A percentile compares a stretch with the other conserved stretches of the same genome.
These are phyloP conservation scores for Aspergillus mulundensis DNA, from an alignment of 495 filamentous ascomycete genomes.

Conservation along the genomic window DNA sequence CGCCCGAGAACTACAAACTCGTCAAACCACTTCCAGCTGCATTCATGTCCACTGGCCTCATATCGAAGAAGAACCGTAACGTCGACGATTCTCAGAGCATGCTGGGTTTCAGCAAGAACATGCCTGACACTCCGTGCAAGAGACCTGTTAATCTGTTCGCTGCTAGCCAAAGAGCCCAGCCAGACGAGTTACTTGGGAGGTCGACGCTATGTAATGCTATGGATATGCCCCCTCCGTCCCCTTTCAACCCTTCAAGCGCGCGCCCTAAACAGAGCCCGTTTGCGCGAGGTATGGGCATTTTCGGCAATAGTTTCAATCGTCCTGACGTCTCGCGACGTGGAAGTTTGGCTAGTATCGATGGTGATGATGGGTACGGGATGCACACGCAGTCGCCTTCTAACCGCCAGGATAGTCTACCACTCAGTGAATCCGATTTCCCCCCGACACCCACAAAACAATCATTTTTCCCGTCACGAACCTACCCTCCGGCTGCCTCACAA, in stretches of 20 bases:
- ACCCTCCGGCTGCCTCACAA: slow-evolving; percentile 39
- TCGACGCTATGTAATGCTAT: slow-evolving; percentile 55
- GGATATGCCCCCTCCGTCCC: slow-evolving; percentile 60
- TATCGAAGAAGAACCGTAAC: slow-evolving; percentile 76
- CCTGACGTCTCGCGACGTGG: slow-evolving; percentile 55
- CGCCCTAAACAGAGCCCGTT: slow-evolving; percentile 53
- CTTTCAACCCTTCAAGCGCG: slow-evolving; percentile 52
- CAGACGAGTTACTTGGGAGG: slow-evolving; percentile 52
- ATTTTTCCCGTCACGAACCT: slow-evolving; percentile 42
- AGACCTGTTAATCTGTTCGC: slow-evolving; percentile 62
- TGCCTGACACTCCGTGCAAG: slow-evolving; percentile 97
- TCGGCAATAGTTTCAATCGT: slow-evolving; percentile 55
- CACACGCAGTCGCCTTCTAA: slow-evolving; percentile 53
- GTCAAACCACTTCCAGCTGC: slow-evolving; percentile 80
- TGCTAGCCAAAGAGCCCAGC: slow-evolving; percentile 52
- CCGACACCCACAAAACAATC: slow-evolving; percentile 88
- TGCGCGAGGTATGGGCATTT: slow-evolving; percentile 63
- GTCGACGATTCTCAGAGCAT: slow-evolving; percentile 47
- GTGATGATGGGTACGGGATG: slow-evolving; percentile 59
- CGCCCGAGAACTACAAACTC: slow-evolving; percentile 77
- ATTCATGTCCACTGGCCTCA: slow-evolving; percentile 90
- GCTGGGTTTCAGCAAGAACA: slow-evolving; percentile 47
- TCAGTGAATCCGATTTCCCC: slow-evolving; percentile 70
- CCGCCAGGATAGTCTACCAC: slow-evolving; percentile 54
- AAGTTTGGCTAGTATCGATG: slow-evolving; percentile 75